Conservation (phyloP, 1,139 yeast species). For the Pichia sp. region DNA sequence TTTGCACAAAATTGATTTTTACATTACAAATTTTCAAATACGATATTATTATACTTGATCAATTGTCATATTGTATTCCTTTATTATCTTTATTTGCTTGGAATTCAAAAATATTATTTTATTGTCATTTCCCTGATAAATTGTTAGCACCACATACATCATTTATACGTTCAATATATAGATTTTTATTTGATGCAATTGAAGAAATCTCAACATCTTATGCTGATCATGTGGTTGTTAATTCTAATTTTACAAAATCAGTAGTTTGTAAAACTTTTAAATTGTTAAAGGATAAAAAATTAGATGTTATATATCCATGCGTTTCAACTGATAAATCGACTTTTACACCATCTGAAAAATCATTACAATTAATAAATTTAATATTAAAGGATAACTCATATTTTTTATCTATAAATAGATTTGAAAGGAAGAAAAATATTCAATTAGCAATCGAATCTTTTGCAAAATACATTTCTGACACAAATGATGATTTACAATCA, state of each 20-base stretch:
- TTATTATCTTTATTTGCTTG: constrained; percentile 47
- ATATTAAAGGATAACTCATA: constrained; percentile 36
- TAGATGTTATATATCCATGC: constrained; percentile 86
- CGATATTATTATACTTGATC: constrained; percentile 83
- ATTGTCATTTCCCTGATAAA: constrained; percentile 96
- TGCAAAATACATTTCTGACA: constrained; percentile 21
- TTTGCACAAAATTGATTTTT: constrained; percentile 46
- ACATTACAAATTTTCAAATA: constrained; percentile 43
- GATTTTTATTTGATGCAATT: constrained; percentile 73
- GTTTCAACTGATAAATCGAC: constrained; percentile 42
- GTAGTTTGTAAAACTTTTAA: constrained; percentile 63
- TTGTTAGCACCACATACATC: constrained; percentile 58
- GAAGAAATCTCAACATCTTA: constrained; percentile 77
- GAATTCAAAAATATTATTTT: constrained; percentile 54
- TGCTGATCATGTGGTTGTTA: constrained; percentile 79
- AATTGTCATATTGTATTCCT: constrained; percentile 81
- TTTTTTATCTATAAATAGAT: constrained; percentile 77
- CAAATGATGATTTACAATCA: constrained; percentile 30
- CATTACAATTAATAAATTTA: constrained; percentile 31
- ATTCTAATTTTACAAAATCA: constrained; percentile 73
- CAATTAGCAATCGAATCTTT: constrained; percentile 63
- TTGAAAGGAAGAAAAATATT: constrained; percentile 79
- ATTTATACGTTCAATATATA: constrained; percentile 53
- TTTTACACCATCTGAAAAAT: not conserved
- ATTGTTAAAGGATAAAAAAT: constrained; percentile 32